These are phyloP conservation scores for Brassica incana DNA, from an alignment of 345 rosid species.

Conservation along the genomic window DNA sequence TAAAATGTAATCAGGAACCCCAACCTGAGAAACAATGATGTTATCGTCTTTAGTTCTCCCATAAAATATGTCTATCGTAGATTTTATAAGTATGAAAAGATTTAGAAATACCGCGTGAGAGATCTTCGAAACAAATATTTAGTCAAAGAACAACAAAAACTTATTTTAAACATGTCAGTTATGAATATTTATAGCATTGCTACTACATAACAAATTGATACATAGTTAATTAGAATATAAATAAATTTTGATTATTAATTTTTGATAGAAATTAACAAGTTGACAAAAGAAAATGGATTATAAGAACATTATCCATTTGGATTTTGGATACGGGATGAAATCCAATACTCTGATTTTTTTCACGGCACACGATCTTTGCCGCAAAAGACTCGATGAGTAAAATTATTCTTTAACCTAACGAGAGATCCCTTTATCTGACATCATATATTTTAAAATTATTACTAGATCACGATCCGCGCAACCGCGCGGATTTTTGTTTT, in stretches of 20 bases:
- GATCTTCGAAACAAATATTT: neutral
- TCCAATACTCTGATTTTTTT: neutral
- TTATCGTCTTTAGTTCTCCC: neutral
- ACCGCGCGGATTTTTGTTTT: no score
- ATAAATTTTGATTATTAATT: neutral
- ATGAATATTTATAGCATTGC: neutral
- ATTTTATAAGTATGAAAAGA: neutral
- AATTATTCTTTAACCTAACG: slow-evolving; percentile 18
- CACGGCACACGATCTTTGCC: slow-evolving; percentile 2
- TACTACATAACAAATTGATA: neutral
- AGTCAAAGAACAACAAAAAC: neutral
- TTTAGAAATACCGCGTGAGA: neutral
- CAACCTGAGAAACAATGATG: neutral
- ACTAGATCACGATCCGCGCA: no score
- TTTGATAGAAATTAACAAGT: neutral
- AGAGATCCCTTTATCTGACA: slow-evolving; percentile 28
- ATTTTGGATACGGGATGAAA: neutral
- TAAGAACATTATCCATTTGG: neutral
- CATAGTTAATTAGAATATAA: neutral
- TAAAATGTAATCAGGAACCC: neutral
- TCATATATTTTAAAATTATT: slow-evolving; percentile 6
- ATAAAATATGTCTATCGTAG: neutral
- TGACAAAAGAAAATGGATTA: neutral
- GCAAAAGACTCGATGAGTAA: slow-evolving; percentile 3
- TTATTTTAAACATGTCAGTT: neutral